Base-by-base conservation (phyloP, 1,284 basidiomycete genomes). In the Moesziomyces sp. region DNA sequence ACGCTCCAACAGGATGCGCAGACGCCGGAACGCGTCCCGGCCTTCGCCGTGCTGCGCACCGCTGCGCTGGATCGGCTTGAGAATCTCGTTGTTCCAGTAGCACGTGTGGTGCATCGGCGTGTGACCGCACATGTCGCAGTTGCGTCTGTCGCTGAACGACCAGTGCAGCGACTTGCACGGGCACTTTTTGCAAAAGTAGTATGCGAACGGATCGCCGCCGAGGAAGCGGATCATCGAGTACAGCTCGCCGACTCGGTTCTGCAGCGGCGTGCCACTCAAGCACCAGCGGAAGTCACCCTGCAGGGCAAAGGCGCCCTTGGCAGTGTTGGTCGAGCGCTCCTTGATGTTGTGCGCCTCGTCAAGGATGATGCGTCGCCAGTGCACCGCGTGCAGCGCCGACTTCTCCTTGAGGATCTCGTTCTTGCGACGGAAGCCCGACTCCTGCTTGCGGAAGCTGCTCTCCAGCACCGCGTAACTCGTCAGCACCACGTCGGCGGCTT, bases 261-360 rank as follows among this genome's bases (percentile, higher is more conserved):
- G 85, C 42, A 85, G 74, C 0, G 94, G 95, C n/a, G 95, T 97
- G n/a, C 96, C 97, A 26, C 94, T 97, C 33, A 99, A 87, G 85
- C 97, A 99, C 97, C 97, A 99, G 69, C 90, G 90, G 77, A 90
- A 93, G 63, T 89, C 89, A 58, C 91, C 90, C 53, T 91, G 85
- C 5, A 99, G 87, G 53, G 94, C 92, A 83, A 99, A 99, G 0
- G 94, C 89, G 11, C 93, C 94, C 85, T 97, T 98, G 2, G 97
- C 95, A 0, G 96, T 98, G 82, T 97, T 98, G 1, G 94, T 96
- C 1, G 90, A 86, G 16, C 97, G 89, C 83, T 99, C 96, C 84
- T 86, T 86, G 70, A 85, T 99, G 83, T 97, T 97, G 85, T 99
- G 97, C 8, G 96, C 96, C 86, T 99, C 97, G 79, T 99, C 97